Percentiles rank a stretch among this genome's conserved stretches.
These are phyloP conservation scores for Colletotrichum eleusines DNA, from an alignment of 2,329 filamentous ascomycete genomes.

Conservation along the genomic window DNA sequence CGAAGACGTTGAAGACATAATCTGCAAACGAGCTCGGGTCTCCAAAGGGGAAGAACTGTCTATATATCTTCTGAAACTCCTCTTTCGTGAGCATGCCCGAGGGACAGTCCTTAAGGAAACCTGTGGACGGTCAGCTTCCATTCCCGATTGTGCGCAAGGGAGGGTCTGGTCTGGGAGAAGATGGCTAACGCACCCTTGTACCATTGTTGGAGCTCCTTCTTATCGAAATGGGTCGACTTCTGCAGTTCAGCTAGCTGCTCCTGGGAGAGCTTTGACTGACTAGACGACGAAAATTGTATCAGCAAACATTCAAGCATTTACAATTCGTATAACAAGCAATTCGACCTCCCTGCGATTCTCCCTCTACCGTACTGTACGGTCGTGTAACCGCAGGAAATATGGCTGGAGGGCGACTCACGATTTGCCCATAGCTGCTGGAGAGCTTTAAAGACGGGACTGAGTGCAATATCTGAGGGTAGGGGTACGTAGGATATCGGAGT, in stretches of 20 bases:
- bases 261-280: slow-evolving; percentile 98
- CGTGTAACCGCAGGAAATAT: background rate
- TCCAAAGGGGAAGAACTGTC: slow-evolving; percentile 99
- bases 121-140: slow-evolving; percentile 59
- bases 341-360: background rate
- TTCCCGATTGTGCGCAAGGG: background rate
- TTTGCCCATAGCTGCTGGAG: slow-evolving; percentile 57
- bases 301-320: slow-evolving; percentile 37
- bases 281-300: slow-evolving; percentile 53
- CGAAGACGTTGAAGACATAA: slow-evolving; percentile 99
- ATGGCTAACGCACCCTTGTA: slow-evolving; percentile 83
- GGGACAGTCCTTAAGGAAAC: slow-evolving; percentile 98
- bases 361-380: background rate
- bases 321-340: background rate
- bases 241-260: slow-evolving; percentile 96
- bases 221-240: slow-evolving; percentile 98
- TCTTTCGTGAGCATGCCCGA: slow-evolving; percentile 97
- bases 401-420: slow-evolving; percentile 52
- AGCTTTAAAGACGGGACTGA: slow-evolving; percentile 8
- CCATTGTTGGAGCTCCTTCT: slow-evolving; percentile 99
- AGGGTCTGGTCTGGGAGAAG: slow-evolving; percentile 1
- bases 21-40: slow-evolving; percentile 98
- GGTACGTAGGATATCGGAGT: background rate
- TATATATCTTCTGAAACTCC: slow-evolving; percentile 99
- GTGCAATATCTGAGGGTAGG: background rate